phyloP scores from a whole-genome alignment of 1,284 basidiomycete genomes.

The Chalciporus sp. region DNA sequence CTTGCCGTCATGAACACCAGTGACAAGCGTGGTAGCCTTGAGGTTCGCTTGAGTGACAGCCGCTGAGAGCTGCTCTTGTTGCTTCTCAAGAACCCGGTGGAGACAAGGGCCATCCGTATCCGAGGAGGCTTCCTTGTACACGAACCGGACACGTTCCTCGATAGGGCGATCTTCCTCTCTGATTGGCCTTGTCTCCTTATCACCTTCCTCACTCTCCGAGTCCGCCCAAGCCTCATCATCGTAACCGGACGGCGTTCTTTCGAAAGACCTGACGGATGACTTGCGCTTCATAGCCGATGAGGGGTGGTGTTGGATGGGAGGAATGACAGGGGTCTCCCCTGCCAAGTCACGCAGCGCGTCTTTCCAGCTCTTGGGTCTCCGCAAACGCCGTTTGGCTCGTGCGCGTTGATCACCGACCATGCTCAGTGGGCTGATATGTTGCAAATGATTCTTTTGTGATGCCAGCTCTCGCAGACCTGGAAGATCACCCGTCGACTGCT shows the following conservation, averaged over 20 bases:
- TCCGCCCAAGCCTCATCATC: conserved; percentile 52
- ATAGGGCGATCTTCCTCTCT: conserved; percentile 65
- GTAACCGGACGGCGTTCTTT: conserved; percentile 8
- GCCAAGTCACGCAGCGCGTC: conserved; percentile 52
- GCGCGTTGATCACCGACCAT: conserved; percentile 75
- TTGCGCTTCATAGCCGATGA: conserved; percentile 27
- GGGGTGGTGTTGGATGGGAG: conserved; percentile 12
- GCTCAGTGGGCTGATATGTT: conserved; percentile 83
- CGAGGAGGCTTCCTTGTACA: conserved; percentile 38
- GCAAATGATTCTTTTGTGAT: conserved; percentile 86
- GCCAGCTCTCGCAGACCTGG: conserved; percentile 63
- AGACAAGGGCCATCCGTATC: conserved; percentile 16
- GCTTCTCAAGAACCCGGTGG: conserved; percentile 43
- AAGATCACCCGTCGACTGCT: conserved; percentile 78
- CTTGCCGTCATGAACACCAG: conserved; percentile 29
- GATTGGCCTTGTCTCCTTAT: conserved; percentile 43
- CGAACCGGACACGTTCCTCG: conserved; percentile 60
- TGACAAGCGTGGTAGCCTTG: conserved; percentile 40
- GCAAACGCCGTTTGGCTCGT: conserved; percentile 47
- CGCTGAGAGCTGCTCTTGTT: conserved; percentile 51
- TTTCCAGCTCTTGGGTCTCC: conserved; percentile 58
- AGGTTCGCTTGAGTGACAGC: conserved; percentile 52
- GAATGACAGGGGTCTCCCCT: conserved; percentile 31
- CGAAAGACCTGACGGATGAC: conserved; percentile 33
- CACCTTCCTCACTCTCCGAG: conserved; percentile 53